These are phyloP conservation scores for Plasmodium relictum DNA, from an alignment of 169 alveolate genomes.

Conservation along the genomic window DNA sequence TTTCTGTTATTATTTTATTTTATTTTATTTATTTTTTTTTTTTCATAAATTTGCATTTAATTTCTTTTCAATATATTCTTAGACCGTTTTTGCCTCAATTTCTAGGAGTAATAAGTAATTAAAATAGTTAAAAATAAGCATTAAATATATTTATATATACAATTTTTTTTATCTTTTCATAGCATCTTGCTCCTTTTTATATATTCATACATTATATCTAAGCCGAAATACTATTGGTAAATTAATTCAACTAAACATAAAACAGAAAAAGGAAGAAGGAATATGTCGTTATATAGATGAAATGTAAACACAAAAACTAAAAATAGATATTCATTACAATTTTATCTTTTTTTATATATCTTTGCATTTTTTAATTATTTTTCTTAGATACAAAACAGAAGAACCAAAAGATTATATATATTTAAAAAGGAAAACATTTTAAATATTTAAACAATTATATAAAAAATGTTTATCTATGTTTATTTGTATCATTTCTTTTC, in stretches of 20 bases:
- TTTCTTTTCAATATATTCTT: not conserved
- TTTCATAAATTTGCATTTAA: not conserved
- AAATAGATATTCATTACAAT: not conserved
- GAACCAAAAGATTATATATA: conserved; percentile 34
- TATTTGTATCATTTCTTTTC: not conserved
- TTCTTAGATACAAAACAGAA: conserved; percentile 35
- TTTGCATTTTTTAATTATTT: not conserved
- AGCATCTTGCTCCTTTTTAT: conserved; percentile 57
- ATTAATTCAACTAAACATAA: conserved; percentile 19
- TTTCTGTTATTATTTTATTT: not conserved
- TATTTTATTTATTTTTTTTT: not conserved
- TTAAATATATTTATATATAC: not conserved
- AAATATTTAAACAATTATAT: not conserved
- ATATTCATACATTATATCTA: conserved; percentile 38
- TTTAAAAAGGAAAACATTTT: conserved; percentile 17
- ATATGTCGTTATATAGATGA: conserved; percentile 15
- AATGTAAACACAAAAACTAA: conserved; percentile 15
- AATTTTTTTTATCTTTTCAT: not conserved
- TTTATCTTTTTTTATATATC: not conserved
- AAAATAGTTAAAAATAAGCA: not conserved
- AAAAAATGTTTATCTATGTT: not conserved
- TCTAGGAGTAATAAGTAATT: conserved; percentile 53
- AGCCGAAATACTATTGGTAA: conserved; percentile 55
- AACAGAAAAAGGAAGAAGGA: conserved; percentile 16
- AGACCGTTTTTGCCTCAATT: conserved; percentile 31